Percentiles rank a stretch among this genome's conserved stretches.
Conservation (phyloP, 1,139 yeast genomes). For the Spathaspora sp. region DNA sequence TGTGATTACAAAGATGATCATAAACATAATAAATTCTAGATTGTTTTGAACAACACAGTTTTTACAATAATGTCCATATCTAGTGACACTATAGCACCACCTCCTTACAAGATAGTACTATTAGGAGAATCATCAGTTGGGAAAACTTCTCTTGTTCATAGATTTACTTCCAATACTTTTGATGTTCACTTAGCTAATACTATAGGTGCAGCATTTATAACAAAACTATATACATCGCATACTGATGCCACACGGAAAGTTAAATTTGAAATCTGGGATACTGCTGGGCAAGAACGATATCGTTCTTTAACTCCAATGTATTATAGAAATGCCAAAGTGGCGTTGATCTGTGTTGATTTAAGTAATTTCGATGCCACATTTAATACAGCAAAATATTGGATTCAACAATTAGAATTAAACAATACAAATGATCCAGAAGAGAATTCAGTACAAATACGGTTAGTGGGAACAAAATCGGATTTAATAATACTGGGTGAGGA, state of each 20-base stretch:
- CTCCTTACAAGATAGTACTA: slow-evolving; percentile 40
- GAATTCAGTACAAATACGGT: slow-evolving; percentile 20
- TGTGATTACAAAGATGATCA: not conserved
- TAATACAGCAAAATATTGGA: slow-evolving; percentile 45
- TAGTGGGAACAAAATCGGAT: slow-evolving; percentile 40
- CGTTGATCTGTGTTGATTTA: slow-evolving; percentile 40
- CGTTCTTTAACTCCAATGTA: slow-evolving; percentile 51
- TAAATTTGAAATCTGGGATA: slow-evolving; percentile 51
- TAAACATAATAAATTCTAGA: too few relatives aligned
- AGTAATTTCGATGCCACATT: slow-evolving; percentile 33
- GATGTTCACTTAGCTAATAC: slow-evolving; percentile 42
- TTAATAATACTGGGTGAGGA: slow-evolving; percentile 12
- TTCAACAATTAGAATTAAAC: slow-evolving; percentile 38
- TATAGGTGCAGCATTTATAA: slow-evolving; percentile 51
- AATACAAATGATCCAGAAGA: slow-evolving; percentile 20
- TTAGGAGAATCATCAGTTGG: slow-evolving; percentile 51
- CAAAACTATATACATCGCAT: slow-evolving; percentile 30
- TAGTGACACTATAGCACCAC: slow-evolving; percentile 10
- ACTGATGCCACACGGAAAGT: slow-evolving; percentile 18
- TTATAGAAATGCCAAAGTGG: slow-evolving; percentile 46
- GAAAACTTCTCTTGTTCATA: slow-evolving; percentile 43
- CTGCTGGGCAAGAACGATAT: slow-evolving; percentile 54
- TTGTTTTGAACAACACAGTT: not conserved
- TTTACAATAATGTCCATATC: not conserved
- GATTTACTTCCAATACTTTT: slow-evolving; percentile 40